Percentiles rank a stretch among this genome's conserved stretches.
Evolutionary conservation across 164 flowering plant genomes (phyloP).

Genomic region (Echeveria elegans): DNA sequence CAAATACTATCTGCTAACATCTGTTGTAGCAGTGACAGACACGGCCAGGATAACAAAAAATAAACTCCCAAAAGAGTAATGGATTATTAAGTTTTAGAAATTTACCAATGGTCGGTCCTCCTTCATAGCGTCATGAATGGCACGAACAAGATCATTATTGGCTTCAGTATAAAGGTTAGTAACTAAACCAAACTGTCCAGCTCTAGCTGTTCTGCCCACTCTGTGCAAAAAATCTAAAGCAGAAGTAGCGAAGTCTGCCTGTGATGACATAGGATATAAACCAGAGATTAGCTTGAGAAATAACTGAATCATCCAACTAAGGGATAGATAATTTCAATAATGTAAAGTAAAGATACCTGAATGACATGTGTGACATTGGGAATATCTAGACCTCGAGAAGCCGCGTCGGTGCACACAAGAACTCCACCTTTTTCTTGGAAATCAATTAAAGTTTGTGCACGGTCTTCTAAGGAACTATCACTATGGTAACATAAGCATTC

Average conservation of each 20-base stretch:
- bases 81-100: background rate
- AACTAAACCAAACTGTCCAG: conserved; percentile 82
- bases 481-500: conserved; percentile 70
- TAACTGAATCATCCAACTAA: background rate
- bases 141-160: conserved; percentile 69
- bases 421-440: conserved; percentile 76
- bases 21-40: background rate
- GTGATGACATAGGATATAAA: conserved; percentile 12
- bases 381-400: conserved; percentile 93
- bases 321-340: background rate
- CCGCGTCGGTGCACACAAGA: conserved; percentile 96
- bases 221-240: conserved; percentile 94
- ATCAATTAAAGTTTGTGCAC: conserved; percentile 44
- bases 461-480: conserved; percentile 60
- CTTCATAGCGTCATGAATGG: conserved; percentile 69
- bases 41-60: background rate
- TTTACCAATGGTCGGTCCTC: conserved; percentile 78
- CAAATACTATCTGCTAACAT: background rate
- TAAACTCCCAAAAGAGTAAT: background rate
- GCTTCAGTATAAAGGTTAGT: conserved; percentile 76
- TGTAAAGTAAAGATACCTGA: conserved; percentile 46
- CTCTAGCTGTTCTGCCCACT: conserved; percentile 93
- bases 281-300: background rate
- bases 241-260: conserved; percentile 96
- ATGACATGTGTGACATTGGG: conserved; percentile 87